Evolutionary conservation across 768 basidiomycete genomes (phyloP).

Genomic region (Podaxis rugospora): DNA sequence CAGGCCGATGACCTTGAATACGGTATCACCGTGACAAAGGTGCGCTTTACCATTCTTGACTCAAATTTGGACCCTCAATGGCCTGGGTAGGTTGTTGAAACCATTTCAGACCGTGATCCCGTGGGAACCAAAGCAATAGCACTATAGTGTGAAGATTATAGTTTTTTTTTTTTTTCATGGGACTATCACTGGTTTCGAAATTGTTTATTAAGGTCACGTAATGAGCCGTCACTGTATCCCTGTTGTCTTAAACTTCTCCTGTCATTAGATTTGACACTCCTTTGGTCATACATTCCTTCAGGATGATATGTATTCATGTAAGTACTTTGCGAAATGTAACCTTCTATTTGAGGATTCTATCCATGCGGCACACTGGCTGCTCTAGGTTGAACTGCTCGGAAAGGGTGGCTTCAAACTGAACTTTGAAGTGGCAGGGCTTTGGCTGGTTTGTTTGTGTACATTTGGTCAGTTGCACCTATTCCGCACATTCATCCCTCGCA

Average conservation of each 20-base stretch:
- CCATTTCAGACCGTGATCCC: constrained; percentile 24
- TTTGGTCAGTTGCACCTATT: too few relatives aligned
- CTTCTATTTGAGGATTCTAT: too few relatives aligned
- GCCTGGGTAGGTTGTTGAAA: constrained; percentile 30
- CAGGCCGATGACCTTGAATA: constrained; percentile 25
- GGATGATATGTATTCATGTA: neutral
- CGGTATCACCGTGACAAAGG: constrained; percentile 37
- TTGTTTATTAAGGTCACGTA: neutral
- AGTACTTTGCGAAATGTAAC: too few relatives aligned
- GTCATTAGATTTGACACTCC: neutral
- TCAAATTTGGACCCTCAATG: neutral
- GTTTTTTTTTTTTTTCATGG: neutral
- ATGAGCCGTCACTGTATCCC: neutral
- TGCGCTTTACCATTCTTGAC: constrained; percentile 8
- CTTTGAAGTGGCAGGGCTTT: too few relatives aligned
- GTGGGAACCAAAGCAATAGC: neutral
- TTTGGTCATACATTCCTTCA: neutral
- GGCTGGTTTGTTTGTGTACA: too few relatives aligned
- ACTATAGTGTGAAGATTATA: neutral
- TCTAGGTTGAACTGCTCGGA: too few relatives aligned
- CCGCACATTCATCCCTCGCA: too few relatives aligned
- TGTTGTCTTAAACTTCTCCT: neutral
- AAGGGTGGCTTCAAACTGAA: too few relatives aligned
- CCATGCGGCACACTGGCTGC: too few relatives aligned
- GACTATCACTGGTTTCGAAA: neutral